Percentiles rank a stretch among this genome's conserved stretches.
Evolutionary conservation across 1,284 basidiomycete species (phyloP).

Genomic region (Cutaneotrichosporon cutaneum): DNA sequence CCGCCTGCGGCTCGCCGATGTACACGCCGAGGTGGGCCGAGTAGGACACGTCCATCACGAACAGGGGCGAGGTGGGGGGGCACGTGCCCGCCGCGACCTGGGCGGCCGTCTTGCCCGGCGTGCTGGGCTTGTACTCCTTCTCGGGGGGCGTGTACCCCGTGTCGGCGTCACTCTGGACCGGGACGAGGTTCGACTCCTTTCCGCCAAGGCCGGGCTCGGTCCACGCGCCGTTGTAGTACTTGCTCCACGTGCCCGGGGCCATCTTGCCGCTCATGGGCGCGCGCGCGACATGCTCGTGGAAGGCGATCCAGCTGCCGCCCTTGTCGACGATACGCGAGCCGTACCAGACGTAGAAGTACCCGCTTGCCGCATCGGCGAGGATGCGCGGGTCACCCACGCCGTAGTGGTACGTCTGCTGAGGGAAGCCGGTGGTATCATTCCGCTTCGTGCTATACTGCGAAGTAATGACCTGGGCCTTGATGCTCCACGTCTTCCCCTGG

Average conservation of each 20-base stretch:
- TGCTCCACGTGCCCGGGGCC: conserved; percentile 13
- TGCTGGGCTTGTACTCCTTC: conserved; percentile 17
- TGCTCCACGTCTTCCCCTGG: conserved; percentile 19
- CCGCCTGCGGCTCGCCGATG: conserved; percentile 18
- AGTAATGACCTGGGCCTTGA: conserved; percentile 18
- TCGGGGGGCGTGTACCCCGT: conserved; percentile 13
- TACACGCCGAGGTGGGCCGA: conserved; percentile 22
- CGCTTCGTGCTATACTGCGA: conserved; percentile 14
- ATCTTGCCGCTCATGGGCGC: conserved; percentile 18
- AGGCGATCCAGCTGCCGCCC: conserved; percentile 14
- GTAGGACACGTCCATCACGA: conserved; percentile 20
- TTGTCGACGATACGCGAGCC: conserved; percentile 20
- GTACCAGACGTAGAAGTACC: conserved; percentile 24
- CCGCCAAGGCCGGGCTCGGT: conserved; percentile 19
- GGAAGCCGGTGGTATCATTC: conserved; percentile 12
- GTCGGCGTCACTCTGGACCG: neutral
- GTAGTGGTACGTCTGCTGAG: conserved; percentile 17
- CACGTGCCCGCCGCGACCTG: conserved; percentile 9
- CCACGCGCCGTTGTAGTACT: conserved; percentile 20
- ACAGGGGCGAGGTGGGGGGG: conserved; percentile 16
- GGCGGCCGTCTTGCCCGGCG: neutral
- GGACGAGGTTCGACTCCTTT: conserved; percentile 15
- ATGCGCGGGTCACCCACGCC: conserved; percentile 24
- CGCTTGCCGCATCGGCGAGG: conserved; percentile 6
- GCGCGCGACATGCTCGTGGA: conserved; percentile 19